Base-by-base conservation (phyloP, 768 basidiomycete genomes). In the Daedaleopsis nitida region DNA sequence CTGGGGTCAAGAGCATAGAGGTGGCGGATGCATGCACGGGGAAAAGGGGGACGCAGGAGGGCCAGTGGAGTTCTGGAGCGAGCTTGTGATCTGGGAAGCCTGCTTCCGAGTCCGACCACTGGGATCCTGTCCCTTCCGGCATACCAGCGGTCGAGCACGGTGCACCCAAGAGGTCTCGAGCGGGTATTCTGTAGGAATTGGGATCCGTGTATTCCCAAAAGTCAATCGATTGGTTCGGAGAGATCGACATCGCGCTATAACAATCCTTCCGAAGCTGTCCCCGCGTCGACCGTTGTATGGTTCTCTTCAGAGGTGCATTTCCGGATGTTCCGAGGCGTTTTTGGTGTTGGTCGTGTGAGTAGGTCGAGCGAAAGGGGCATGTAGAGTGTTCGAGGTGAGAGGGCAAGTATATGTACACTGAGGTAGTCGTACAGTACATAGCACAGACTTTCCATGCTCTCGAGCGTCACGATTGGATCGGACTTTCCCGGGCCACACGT, bases 11-110 rank as follows among this genome's bases (percentile, higher is more conserved):
- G 43, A 27, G n/a, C 13, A 52, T 9, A n/a, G 24, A 55, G 45
- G 48, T 2, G 44, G 55, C 53, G 47, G 54, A 19, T 43, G 42
- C 55, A 56, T 24, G 27, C 21, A 23, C 27, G 59, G 32, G 23
- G 37, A 50, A 17, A 10, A 39, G 35, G 13, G 7, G 17, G 19
- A 32, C 16, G n/a, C n/a, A 35, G 21, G 24, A 16, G 27, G 44
- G 47, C 27, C 35, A 24, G 59, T 55, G 59, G 53, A 42, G 60
- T 52, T 61, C 60, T 61, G 60, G 60, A 56, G 49, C 49, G 42
- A 49, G 42, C 27, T 37, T 9, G 32, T 13, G 39, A 27, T 49
- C 47, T 49, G 47, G 12, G 43, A 43, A 16, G 27, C 39, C 39
- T 43, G 2, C 23, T 21, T 23, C 5, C n/a, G 32, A 5, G 11